Evolutionary conservation across 1,284 basidiomycete genomes (phyloP).

Genomic region (Tylopilus sp.): DNA sequence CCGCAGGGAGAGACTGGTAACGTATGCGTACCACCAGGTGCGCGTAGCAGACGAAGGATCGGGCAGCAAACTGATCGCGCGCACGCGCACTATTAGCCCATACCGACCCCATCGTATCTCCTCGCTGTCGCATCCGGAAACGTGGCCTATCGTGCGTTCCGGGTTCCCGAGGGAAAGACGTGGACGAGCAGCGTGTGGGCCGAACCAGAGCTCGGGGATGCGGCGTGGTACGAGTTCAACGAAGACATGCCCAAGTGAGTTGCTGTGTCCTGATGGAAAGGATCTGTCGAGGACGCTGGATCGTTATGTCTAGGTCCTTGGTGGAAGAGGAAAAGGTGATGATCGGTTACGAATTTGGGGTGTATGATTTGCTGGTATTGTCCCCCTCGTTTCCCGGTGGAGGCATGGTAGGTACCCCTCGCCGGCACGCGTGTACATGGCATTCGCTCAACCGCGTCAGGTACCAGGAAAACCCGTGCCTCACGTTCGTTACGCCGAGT

Average conservation of each 20-base stretch:
- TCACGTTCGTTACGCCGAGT: constrained; percentile 88
- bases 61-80: constrained; percentile 11
- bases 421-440: background rate
- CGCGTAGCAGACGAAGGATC: no score
- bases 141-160: constrained; percentile 70
- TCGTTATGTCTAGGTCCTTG: constrained; percentile 54
- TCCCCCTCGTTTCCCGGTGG: constrained; percentile 93
- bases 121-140: constrained; percentile 87
- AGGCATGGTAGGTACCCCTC: constrained; percentile 61
- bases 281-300: no score
- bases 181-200: constrained; percentile 90
- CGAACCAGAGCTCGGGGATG: constrained; percentile 78
- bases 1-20: constrained; percentile 54
- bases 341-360: constrained; percentile 79
- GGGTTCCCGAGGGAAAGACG: constrained; percentile 53
- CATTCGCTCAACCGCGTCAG: constrained; percentile 6
- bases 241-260: constrained; percentile 72
- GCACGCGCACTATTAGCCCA: constrained; percentile 42
- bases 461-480: constrained; percentile 71
- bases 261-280: background rate
- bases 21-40: constrained; percentile 55
- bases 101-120: constrained; percentile 83
- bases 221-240: constrained; percentile 84
- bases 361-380: constrained; percentile 90
- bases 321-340: constrained; percentile 64